A percentile compares a stretch with the other conserved stretches of the same genome.
Conservation (phyloP, 208 protist genomes). For the Vickermania spadyakhi region DNA sequence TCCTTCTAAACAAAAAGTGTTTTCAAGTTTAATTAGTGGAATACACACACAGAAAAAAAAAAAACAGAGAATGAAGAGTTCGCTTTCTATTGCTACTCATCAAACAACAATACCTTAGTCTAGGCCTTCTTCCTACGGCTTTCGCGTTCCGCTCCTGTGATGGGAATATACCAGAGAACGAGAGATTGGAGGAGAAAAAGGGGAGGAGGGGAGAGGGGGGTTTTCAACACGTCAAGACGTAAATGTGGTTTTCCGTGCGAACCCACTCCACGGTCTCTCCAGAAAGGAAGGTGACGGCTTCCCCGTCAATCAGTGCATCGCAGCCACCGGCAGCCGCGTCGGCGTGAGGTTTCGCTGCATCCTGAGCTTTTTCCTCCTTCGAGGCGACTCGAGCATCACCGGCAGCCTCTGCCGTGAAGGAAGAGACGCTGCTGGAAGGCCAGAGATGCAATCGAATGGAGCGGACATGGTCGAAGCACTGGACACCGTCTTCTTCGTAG, state of each 20-base stretch:
- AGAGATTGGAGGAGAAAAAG: too few species aligned
- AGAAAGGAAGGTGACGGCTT: constrained; percentile 27
- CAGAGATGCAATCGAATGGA: constrained; percentile 15
- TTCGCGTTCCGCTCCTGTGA: too few species aligned
- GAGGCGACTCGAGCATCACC: too few species aligned
- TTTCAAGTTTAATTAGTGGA: too few species aligned
- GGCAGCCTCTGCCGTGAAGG: too few species aligned
- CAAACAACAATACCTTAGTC: constrained; percentile 5
- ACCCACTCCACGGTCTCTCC: constrained; percentile 32
- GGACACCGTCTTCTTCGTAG: constrained; percentile 77
- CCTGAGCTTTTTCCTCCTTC: too few species aligned
- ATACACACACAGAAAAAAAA: neutral
- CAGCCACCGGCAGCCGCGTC: neutral
- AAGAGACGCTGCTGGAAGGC: too few species aligned
- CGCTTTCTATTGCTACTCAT: neutral
- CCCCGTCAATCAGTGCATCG: constrained; percentile 54
- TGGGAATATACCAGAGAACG: too few species aligned
- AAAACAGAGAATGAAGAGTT: neutral
- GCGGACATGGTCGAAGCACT: constrained; percentile 19
- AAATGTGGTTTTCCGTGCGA: constrained; percentile 16
- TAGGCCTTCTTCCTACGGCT: neutral
- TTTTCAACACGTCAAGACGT: constrained; percentile 25
- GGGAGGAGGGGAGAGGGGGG: too few species aligned
- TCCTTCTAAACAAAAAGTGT: too few species aligned
- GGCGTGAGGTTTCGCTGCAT: constrained; percentile 30